phyloP scores from a whole-genome alignment of 306 rosid species.

The Trifolium subterraneum region DNA sequence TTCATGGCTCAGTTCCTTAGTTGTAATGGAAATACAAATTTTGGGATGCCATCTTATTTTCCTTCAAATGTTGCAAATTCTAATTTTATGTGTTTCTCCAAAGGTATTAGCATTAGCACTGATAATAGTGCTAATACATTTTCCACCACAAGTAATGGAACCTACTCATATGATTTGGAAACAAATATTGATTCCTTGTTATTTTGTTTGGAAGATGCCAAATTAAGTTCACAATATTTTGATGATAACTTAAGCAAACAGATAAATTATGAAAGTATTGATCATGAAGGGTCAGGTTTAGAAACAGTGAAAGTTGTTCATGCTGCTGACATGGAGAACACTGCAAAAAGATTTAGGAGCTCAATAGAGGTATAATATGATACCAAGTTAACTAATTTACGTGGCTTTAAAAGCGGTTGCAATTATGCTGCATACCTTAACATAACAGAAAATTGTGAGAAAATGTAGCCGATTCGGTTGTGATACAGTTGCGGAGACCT shows the following conservation, averaged over 20 bases:
- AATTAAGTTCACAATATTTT: conserved; percentile 33
- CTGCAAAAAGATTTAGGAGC: conserved; percentile 56
- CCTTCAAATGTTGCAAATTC: conserved; percentile 51
- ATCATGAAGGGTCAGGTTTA: conserved; percentile 37
- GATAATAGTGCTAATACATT: conserved; percentile 14
- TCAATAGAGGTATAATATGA: conserved; percentile 58
- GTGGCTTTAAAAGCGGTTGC: too few species aligned
- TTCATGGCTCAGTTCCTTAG: conserved; percentile 65
- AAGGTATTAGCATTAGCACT: conserved; percentile 41
- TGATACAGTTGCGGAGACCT: too few species aligned
- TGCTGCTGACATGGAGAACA: conserved; percentile 46
- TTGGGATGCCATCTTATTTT: conserved; percentile 48
- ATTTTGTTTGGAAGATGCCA: conserved; percentile 44
- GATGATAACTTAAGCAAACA: conserved; percentile 50
- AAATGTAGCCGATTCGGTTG: too few species aligned
- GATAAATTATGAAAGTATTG: conserved; percentile 44
- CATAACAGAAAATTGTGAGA: too few species aligned
- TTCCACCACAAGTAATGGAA: conserved; percentile 36
- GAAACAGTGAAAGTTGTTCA: conserved; percentile 19
- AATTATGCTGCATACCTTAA: too few species aligned
- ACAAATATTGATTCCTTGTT: conserved; percentile 43
- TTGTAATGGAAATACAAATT: conserved; percentile 48
- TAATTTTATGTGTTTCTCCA: conserved; percentile 39
- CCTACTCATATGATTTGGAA: conserved; percentile 19
- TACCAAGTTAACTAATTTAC: too few species aligned